phyloP scores from a whole-genome alignment of 2,329 filamentous ascomycete genomes.

The Geosmithia morbida region DNA sequence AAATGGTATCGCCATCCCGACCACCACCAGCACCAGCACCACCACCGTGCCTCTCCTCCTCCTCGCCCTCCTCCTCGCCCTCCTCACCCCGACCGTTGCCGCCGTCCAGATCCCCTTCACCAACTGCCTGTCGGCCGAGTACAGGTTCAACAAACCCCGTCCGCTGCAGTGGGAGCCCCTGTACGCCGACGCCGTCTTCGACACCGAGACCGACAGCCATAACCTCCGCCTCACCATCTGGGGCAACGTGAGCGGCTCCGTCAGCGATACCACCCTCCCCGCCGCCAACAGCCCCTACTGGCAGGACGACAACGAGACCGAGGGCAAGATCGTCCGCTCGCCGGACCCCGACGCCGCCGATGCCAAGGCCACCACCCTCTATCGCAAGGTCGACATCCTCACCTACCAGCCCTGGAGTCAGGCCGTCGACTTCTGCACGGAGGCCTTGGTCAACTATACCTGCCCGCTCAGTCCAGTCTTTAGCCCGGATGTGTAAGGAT shows the following conservation, averaged over 20 bases:
- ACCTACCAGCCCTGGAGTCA: conserved; percentile 56
- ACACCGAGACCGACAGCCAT: conserved; percentile 43
- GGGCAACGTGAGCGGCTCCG: conserved; percentile 77
- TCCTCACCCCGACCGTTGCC: conserved; percentile 21
- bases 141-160: conserved; percentile 38
- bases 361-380: conserved; percentile 58
- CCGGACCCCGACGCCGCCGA: conserved; percentile 28
- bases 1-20: background rate
- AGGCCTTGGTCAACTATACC: conserved; percentile 38
- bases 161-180: conserved; percentile 70
- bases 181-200: conserved; percentile 61
- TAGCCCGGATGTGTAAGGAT: conserved; percentile 14
- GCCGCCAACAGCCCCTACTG: conserved; percentile 42
- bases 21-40: no score
- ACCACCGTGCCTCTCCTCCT: no score
- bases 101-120: conserved; percentile 63
- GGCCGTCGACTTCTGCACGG: conserved; percentile 50
- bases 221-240: conserved; percentile 67
- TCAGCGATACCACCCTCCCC: conserved; percentile 42
- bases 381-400: conserved; percentile 57
- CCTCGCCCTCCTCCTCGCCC: conserved; percentile 17
- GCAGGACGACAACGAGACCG: conserved; percentile 41
- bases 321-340: conserved; percentile 64
- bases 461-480: conserved; percentile 73
- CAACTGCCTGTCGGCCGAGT: conserved; percentile 62